These are phyloP conservation scores for Colletotrichum ledebouriae DNA, from an alignment of 2,329 filamentous ascomycete genomes.

Conservation along the genomic window DNA sequence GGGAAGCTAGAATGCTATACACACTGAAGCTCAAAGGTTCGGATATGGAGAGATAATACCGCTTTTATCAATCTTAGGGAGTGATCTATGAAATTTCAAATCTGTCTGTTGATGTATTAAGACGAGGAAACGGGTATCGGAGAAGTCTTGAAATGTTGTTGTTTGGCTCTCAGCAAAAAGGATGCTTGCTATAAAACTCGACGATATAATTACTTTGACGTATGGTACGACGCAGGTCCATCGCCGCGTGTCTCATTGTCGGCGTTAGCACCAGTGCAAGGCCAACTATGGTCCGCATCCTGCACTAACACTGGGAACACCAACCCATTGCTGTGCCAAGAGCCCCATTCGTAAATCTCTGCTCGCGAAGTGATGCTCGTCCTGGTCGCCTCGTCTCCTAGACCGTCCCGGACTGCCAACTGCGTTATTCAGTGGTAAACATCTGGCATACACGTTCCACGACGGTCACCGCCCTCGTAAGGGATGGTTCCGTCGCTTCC, in stretches of 20 bases:
- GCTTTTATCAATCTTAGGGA: too few relatives aligned
- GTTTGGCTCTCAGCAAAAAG: neutral
- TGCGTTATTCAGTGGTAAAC: conserved; percentile 56
- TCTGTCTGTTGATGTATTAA: too few relatives aligned
- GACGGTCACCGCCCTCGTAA: conserved; percentile 57
- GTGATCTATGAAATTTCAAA: too few relatives aligned
- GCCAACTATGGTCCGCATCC: conserved; percentile 43
- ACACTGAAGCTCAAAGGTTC: too few relatives aligned
- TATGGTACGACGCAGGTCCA: conserved; percentile 43
- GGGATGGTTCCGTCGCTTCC: conserved; percentile 59
- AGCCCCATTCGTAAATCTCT: conserved; percentile 22
- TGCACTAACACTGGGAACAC: conserved; percentile 31
- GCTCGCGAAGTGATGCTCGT: conserved; percentile 8
- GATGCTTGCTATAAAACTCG: conserved; percentile 40
- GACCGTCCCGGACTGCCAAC: conserved; percentile 54
- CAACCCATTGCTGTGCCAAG: conserved; percentile 3
- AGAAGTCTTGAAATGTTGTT: too few relatives aligned
- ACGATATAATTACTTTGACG: conserved; percentile 39
- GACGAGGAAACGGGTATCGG: too few relatives aligned
- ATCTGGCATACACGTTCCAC: conserved; percentile 58
- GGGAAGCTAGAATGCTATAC: too few relatives aligned
- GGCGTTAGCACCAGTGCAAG: conserved; percentile 37
- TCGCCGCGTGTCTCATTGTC: conserved; percentile 42
- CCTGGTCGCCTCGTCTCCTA: conserved; percentile 25
- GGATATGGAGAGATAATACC: too few relatives aligned